These are phyloP conservation scores for Petasospora rhodanensis DNA, from an alignment of 1,139 yeast species.

Conservation along the genomic window DNA sequence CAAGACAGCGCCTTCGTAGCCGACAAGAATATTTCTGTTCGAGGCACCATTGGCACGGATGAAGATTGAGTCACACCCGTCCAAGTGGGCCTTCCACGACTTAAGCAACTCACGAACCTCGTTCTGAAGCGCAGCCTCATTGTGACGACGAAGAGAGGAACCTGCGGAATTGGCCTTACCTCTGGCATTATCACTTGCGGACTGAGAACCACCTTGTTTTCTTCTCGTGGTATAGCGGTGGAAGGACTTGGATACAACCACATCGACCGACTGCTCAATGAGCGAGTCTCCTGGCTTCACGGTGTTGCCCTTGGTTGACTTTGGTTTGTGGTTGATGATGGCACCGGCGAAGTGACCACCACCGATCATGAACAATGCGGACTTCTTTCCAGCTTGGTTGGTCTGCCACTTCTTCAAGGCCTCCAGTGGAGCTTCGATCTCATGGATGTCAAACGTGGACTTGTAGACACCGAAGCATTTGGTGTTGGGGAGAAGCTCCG, in stretches of 20 bases:
- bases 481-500: constrained; percentile 38
- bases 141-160: constrained; percentile 80
- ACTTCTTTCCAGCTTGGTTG: constrained; percentile 28
- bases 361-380: constrained; percentile 88
- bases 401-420: constrained; percentile 35
- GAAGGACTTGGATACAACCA: constrained; percentile 77
- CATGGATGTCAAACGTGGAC: constrained; percentile 44
- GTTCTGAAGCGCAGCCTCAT: constrained; percentile 74
- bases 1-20: constrained; percentile 54
- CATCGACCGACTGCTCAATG: constrained; percentile 57
- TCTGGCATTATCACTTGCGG: constrained; percentile 84
- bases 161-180: constrained; percentile 99
- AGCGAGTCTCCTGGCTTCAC: constrained; percentile 38
- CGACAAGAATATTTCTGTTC: constrained; percentile 62
- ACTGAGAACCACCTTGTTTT: constrained; percentile 97
- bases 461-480: constrained; percentile 70
- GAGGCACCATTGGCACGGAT: constrained; percentile 78
- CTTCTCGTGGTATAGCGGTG: constrained; percentile 95
- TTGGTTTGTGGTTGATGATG: constrained; percentile 68
- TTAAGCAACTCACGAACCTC: constrained; percentile 69
- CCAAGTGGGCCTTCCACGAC: constrained; percentile 59
- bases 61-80: constrained; percentile 64
- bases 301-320: constrained; percentile 46
- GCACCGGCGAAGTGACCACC: constrained; percentile 99
- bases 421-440: constrained; percentile 39